Conservation (phyloP, 495 filamentous ascomycete species). For the Xylaria castorea region DNA sequence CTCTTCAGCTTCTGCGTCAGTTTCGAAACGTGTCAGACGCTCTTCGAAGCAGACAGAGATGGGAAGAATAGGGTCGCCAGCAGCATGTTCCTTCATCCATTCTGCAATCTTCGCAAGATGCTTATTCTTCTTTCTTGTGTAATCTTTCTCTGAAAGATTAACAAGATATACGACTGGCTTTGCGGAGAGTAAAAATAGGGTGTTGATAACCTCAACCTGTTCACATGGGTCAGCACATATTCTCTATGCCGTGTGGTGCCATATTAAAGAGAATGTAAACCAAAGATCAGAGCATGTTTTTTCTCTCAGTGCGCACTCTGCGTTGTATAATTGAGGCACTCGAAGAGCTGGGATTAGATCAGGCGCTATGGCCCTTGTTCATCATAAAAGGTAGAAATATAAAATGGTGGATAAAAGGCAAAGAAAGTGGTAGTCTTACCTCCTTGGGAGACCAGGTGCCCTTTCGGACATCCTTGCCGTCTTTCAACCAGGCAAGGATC, state of each 20-base stretch:
- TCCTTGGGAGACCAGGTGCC: constrained; percentile 92
- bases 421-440: constrained; percentile 65
- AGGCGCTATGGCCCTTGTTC: constrained; percentile 96
- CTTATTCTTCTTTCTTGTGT: constrained; percentile 99
- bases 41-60: constrained; percentile 93
- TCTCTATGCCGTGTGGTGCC: constrained; percentile 27
- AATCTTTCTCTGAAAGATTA: constrained; percentile 97
- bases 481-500: constrained; percentile 79
- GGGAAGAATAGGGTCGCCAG: constrained; percentile 88
- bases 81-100: constrained; percentile 90
- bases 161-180: constrained; percentile 98
- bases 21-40: constrained; percentile 78
- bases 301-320: constrained; percentile 85
- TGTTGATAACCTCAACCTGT: constrained; percentile 97
- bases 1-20: constrained; percentile 77
- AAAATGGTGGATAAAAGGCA: constrained; percentile 32
- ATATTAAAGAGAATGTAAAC: constrained; percentile 46
- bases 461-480: constrained; percentile 90
- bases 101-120: constrained; percentile 89
- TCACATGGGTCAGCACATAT: constrained; percentile 40
- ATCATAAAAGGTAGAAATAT: constrained; percentile 72
- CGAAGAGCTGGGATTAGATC: constrained; percentile 99
- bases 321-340: constrained; percentile 75
- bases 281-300: constrained; percentile 60
- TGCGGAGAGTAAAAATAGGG: constrained; percentile 90